Evolutionary conservation across 306 rosid species (phyloP).

Genomic region (Glycine tomentella): DNA sequence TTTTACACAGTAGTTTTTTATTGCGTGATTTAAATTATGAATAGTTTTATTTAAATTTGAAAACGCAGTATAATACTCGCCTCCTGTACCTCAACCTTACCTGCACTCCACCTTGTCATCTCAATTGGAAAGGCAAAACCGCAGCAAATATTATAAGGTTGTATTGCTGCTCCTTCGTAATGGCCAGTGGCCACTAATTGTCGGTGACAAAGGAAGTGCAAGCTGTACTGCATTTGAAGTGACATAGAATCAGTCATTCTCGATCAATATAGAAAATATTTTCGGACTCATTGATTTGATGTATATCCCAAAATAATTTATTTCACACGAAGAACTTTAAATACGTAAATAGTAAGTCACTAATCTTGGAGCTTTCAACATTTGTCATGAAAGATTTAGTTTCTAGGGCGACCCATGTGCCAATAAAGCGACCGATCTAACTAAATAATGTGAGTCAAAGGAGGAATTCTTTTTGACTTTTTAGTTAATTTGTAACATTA

Average conservation of each 20-base stretch:
- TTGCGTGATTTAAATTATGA: slow-evolving; percentile 23
- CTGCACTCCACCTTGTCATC: neutral
- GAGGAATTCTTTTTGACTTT: neutral
- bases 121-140: neutral
- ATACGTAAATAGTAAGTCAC: too few species aligned
- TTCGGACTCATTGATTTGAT: neutral
- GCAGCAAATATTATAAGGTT: neutral
- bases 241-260: neutral
- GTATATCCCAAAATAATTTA: neutral
- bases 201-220: neutral
- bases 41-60: slow-evolving; percentile 20
- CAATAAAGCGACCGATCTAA: neutral
- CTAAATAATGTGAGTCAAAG: neutral
- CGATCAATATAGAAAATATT: neutral
- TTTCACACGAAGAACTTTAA: neutral
- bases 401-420: neutral
- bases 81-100: too few species aligned
- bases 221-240: neutral
- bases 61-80: neutral
- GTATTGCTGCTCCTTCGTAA: neutral
- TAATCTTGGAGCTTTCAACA: too few species aligned
- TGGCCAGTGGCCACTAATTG: neutral
- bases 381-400: neutral
- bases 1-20: slow-evolving; percentile 25
- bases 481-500: too few species aligned